phyloP scores from a whole-genome alignment of 1,284 basidiomycete species.

The Tilletiaria anomala region DNA sequence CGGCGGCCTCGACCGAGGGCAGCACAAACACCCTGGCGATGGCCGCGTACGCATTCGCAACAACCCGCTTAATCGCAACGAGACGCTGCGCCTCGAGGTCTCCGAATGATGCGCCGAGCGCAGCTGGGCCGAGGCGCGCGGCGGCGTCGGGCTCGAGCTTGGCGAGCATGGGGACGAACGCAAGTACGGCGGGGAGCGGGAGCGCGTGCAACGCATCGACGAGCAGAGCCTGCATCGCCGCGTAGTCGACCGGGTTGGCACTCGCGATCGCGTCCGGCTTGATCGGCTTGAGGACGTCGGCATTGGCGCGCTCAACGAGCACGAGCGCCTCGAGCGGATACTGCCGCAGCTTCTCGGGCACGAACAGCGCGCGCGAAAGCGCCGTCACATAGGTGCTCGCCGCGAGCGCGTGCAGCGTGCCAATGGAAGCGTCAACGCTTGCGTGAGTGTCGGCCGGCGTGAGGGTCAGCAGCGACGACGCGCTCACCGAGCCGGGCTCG shows the following conservation, averaged over 20 bases:
- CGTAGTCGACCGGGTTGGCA: conserved; percentile 59
- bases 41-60: too few species aligned
- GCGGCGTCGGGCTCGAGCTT: conserved; percentile 53
- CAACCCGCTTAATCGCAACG: too few species aligned
- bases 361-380: conserved; percentile 19
- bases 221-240: conserved; percentile 58
- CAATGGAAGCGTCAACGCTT: conserved; percentile 13
- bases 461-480: conserved; percentile 5
- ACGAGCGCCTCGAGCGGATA: conserved; percentile 41
- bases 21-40: too few species aligned
- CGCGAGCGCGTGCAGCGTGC: conserved; percentile 20
- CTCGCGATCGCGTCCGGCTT: conserved; percentile 19
- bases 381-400: conserved; percentile 24
- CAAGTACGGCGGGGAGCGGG: conserved; percentile 58
- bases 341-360: conserved; percentile 9
- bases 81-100: too few species aligned
- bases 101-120: too few species aligned
- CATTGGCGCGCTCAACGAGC: conserved; percentile 45
- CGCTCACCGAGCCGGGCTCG: conserved; percentile 2
- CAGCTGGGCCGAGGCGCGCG: conserved; percentile 34
- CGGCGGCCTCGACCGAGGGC: too few species aligned
- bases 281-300: conserved; percentile 21
- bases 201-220: conserved; percentile 54
- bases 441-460: too few species aligned
- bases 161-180: conserved; percentile 70